A percentile compares a stretch with the other conserved stretches of the same genome.
Evolutionary conservation across 257 asterid genomes (phyloP).

Genomic region (Eucommia ulmoides): DNA sequence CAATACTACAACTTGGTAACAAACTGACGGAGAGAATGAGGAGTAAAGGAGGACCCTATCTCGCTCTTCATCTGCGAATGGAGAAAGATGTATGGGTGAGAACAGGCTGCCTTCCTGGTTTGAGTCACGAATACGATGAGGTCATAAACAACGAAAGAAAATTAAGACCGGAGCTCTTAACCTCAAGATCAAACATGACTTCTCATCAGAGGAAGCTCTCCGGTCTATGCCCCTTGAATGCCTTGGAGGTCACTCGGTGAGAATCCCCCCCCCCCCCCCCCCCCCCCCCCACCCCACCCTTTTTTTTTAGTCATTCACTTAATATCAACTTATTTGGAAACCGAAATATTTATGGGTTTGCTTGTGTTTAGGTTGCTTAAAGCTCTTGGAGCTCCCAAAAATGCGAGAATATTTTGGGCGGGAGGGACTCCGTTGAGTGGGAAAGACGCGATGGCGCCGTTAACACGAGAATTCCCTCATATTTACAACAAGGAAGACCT

Average conservation of each 20-base stretch:
- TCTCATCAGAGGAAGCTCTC: conserved; percentile 71
- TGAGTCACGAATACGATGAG: conserved; percentile 39
- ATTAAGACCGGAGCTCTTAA: conserved; percentile 48
- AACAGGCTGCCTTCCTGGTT: conserved; percentile 92
- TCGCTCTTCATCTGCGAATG: conserved; percentile 90
- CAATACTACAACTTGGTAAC: conserved; percentile 51
- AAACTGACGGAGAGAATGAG: conserved; percentile 65
- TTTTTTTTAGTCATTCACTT: background rate
- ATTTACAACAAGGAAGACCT: conserved; percentile 83
- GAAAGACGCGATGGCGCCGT: conserved; percentile 59
- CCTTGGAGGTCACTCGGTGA: conserved; percentile 65
- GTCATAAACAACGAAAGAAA: conserved; percentile 67
- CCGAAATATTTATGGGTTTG: background rate
- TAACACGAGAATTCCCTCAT: conserved; percentile 53
- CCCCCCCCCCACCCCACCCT: background rate
- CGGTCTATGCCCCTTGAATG: conserved; percentile 79
- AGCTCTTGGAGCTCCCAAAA: conserved; percentile 79
- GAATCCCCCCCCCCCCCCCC: background rate
- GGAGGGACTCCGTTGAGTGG: conserved; percentile 93
- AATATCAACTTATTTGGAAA: background rate
- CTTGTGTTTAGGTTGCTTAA: conserved; percentile 50
- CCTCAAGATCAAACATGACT: conserved; percentile 81
- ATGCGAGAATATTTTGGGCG: conserved; percentile 73
- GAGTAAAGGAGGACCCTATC: conserved; percentile 78
- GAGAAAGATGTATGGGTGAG: conserved; percentile 97